Conservation (phyloP, 495 filamentous ascomycete species). For the Penicillium goetzii region DNA sequence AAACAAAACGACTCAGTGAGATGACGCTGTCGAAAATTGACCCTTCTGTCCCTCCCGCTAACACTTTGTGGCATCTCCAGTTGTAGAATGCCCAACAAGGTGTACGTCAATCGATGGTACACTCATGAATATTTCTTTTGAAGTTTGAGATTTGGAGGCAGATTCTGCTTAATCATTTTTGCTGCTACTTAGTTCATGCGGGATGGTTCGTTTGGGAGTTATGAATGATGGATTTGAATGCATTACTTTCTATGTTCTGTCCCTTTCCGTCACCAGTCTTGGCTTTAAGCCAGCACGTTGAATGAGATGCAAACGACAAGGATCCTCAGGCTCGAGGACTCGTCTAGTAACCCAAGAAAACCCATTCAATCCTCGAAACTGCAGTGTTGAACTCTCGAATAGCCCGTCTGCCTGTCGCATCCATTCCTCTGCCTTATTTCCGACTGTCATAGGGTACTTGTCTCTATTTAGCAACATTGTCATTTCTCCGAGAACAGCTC, state of each 20-base stretch:
- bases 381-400: not conserved
- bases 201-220: constrained; percentile 24
- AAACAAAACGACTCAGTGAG: constrained; percentile 34
- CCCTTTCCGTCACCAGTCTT: not conserved
- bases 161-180: constrained; percentile 16
- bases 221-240: constrained; percentile 30
- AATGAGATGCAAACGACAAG: not conserved
- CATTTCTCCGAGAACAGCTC: not conserved
- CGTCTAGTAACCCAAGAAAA: not conserved
- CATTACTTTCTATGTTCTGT: not conserved
- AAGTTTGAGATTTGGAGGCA: constrained; percentile 15
- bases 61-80: constrained; percentile 10
- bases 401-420: not conserved
- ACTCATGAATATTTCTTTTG: constrained; percentile 22
- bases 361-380: not conserved
- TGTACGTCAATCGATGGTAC: constrained; percentile 11
- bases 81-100: constrained; percentile 24
- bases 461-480: not conserved
- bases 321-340: not conserved
- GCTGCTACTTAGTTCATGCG: constrained; percentile 17
- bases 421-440: not conserved
- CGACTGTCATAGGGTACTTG: not conserved
- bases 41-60: not conserved
- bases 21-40: not conserved
- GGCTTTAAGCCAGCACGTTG: not conserved